Evolutionary conservation across 768 basidiomycete species (phyloP).

Genomic region (Scleroderma bovista): DNA sequence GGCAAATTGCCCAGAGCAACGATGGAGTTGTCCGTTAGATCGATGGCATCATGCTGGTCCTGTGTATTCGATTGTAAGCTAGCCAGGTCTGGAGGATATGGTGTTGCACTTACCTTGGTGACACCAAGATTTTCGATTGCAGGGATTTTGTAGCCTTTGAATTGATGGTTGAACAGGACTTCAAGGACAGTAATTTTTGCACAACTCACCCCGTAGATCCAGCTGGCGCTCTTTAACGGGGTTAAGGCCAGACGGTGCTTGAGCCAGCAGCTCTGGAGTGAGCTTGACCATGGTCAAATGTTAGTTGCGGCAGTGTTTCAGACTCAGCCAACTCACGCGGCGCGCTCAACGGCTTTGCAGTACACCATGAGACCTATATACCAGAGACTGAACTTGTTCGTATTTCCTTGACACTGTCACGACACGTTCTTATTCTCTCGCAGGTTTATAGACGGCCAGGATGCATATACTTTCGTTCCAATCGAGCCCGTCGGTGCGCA

Average conservation of each 20-base stretch:
- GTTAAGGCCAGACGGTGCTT: conserved; percentile 72
- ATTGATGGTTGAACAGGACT: conserved; percentile 9
- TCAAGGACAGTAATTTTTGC: conserved; percentile 6
- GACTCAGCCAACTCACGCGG: conserved; percentile 25
- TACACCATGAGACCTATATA: conserved; percentile 62
- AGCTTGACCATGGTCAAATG: conserved; percentile 66
- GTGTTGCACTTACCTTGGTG: conserved; percentile 55
- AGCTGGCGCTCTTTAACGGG: conserved; percentile 86
- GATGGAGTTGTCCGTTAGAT: conserved; percentile 90
- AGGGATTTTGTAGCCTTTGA: conserved; percentile 85
- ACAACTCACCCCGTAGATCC: conserved; percentile 73
- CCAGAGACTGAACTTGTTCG: conserved; percentile 69
- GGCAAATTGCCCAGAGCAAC: conserved; percentile 79
- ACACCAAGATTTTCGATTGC: conserved; percentile 96
- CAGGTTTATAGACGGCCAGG: conserved; percentile 66
- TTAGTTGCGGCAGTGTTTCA: conserved; percentile 22
- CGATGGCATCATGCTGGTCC: conserved; percentile 94
- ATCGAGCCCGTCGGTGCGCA: conserved; percentile 53
- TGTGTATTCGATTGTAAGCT: conserved; percentile 27
- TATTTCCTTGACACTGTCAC: conserved; percentile 3
- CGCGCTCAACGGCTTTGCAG: conserved; percentile 13
- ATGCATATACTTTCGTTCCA: conserved; percentile 77
- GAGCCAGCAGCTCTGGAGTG: conserved; percentile 88
- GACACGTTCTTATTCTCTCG: conserved; percentile 9
- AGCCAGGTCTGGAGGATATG: conserved; percentile 13